A percentile compares a stretch with the other conserved stretches of the same genome.
phyloP scores from a whole-genome alignment of 148 eudicot species.

The Chenopodium album region DNA sequence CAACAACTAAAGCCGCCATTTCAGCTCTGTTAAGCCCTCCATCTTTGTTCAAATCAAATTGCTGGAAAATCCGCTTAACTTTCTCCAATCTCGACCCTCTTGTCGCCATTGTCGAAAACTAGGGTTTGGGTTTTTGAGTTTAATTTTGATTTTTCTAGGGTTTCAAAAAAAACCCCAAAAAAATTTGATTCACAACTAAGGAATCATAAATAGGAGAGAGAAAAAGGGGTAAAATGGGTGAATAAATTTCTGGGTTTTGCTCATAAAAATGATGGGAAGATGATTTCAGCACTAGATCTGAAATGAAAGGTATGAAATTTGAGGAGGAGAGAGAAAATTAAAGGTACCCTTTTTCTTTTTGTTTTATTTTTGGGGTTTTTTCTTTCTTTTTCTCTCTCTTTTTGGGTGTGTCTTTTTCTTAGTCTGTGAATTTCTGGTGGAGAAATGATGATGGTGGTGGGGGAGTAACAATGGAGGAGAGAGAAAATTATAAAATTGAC shows the following conservation, averaged over 20 bases:
- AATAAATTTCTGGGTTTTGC: neutral
- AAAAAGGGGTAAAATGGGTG: neutral
- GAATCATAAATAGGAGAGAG: constrained; percentile 19
- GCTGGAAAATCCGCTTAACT: constrained; percentile 73
- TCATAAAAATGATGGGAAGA: neutral
- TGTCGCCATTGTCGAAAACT: constrained; percentile 47
- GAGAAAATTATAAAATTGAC: neutral
- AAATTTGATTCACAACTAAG: neutral
- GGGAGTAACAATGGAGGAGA: constrained; percentile 6
- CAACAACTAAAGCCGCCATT: constrained; percentile 91
- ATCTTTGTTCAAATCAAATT: constrained; percentile 77
- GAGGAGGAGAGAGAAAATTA: constrained; percentile 7
- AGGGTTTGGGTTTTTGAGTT: constrained; percentile 9
- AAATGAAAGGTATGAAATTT: constrained; percentile 17
- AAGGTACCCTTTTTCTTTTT: neutral
- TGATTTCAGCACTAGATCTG: constrained; percentile 25
- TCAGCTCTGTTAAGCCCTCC: constrained; percentile 80
- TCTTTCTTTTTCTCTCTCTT: neutral
- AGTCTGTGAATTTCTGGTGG: constrained; percentile 23
- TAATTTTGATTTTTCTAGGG: neutral
- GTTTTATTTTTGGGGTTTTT: neutral
- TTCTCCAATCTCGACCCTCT: constrained; percentile 89
- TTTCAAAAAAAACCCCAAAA: constrained; percentile 9
- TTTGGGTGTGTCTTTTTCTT: constrained; percentile 12
- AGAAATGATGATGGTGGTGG: constrained; percentile 16